These are phyloP conservation scores for Myrmaecium sp. DNA, from an alignment of 2,329 filamentous ascomycete genomes.

Conservation along the genomic window DNA sequence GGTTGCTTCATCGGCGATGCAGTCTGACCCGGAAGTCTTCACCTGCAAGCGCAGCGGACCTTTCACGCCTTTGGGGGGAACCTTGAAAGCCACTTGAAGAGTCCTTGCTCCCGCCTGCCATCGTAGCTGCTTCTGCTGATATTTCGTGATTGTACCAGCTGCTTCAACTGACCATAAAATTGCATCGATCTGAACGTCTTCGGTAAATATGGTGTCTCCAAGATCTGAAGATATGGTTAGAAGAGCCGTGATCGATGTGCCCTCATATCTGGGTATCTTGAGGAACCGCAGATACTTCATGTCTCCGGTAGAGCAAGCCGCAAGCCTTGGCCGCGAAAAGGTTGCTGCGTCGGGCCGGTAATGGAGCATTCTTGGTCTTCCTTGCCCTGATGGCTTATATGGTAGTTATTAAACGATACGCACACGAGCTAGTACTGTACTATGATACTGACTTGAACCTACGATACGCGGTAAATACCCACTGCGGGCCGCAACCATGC, in stretches of 20 bases:
- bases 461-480: too few relatives aligned
- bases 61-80: slow-evolving; percentile 20
- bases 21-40: slow-evolving; percentile 13
- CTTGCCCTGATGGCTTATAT: too few relatives aligned
- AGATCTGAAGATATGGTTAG: slow-evolving; percentile 54
- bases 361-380: too few relatives aligned
- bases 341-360: too few relatives aligned
- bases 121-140: slow-evolving; percentile 23
- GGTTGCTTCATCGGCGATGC: too few relatives aligned
- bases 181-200: slow-evolving; percentile 26
- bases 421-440: too few relatives aligned
- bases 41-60: slow-evolving; percentile 26
- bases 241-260: slow-evolving; percentile 30
- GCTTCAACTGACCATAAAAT: slow-evolving; percentile 16
- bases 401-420: too few relatives aligned
- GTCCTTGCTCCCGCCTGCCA: slow-evolving; percentile 29
- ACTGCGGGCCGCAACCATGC: too few relatives aligned
- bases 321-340: slow-evolving; percentile 1
- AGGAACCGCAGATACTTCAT: slow-evolving; percentile 50
- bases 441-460: too few relatives aligned
- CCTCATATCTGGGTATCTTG: slow-evolving; percentile 39
- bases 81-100: slow-evolving; percentile 25
- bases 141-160: slow-evolving; percentile 23
- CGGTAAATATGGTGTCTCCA: slow-evolving; percentile 44
- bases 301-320: background rate